Conservation (phyloP, 208 protist genomes). For the Balamuthia mandrillaris region DNA sequence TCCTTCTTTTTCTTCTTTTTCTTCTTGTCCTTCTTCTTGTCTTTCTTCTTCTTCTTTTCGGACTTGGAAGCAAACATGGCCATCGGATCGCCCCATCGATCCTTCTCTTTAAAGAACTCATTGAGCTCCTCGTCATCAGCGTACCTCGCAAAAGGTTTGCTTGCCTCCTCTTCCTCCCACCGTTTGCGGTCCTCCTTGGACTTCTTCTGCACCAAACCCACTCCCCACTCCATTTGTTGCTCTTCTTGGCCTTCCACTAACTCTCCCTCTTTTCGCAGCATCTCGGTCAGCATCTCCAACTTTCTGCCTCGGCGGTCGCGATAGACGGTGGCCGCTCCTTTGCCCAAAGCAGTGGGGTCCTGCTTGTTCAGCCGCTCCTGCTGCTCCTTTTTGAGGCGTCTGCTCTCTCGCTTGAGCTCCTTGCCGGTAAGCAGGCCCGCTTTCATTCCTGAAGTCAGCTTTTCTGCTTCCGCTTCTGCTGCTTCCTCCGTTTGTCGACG, state of each 20-base stretch:
- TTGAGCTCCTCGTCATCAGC: background rate
- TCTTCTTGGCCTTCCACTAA: background rate
- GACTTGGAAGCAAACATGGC: background rate
- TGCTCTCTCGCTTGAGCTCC: background rate
- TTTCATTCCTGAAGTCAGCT: conserved; percentile 10
- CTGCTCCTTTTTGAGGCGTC: conserved; percentile 18
- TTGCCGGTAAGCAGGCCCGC: background rate
- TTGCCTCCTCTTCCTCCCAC: background rate
- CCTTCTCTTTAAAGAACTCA: background rate
- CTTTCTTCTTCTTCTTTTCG: background rate
- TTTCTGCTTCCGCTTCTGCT: background rate
- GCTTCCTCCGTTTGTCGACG: too few species aligned
- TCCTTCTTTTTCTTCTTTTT: conserved; percentile 7
- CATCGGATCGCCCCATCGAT: background rate
- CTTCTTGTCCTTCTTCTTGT: background rate
- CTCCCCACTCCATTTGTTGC: conserved; percentile 35
- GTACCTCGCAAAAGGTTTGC: background rate
- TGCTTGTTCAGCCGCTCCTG: conserved; percentile 4
- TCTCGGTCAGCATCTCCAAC: conserved; percentile 41
- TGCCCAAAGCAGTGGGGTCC: conserved; percentile 42
- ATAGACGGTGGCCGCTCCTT: conserved; percentile 41
- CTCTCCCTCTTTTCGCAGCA: background rate
- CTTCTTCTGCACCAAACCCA: conserved; percentile 23
- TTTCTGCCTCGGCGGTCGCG: conserved; percentile 46
- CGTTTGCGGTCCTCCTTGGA: background rate